Percentiles rank a stretch among this genome's conserved stretches.
phyloP scores from a whole-genome alignment of 2,329 filamentous ascomycete genomes.

The Penicillium sp. region DNA sequence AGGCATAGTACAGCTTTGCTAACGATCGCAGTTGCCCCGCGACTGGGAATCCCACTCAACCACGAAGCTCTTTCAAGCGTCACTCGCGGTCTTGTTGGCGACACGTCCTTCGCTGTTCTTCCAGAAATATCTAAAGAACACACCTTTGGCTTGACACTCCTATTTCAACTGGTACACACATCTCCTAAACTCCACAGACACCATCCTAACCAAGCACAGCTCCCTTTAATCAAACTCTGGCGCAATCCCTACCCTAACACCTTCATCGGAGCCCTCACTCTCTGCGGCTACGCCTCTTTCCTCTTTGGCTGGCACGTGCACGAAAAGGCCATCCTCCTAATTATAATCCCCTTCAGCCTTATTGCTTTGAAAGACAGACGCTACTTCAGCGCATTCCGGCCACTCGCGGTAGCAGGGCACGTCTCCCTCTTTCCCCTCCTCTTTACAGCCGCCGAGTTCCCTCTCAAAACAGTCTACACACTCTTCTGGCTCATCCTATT shows the following conservation, averaged over 20 bases:
- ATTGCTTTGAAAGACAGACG: slow-evolving; percentile 88
- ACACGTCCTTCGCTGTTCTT: slow-evolving; percentile 90
- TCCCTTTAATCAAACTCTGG: slow-evolving; percentile 84
- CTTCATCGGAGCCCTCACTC: slow-evolving; percentile 85
- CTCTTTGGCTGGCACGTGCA: slow-evolving; percentile 99
- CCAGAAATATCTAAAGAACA: slow-evolving; percentile 80
- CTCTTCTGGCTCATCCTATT: slow-evolving; percentile 89
- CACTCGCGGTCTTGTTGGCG: slow-evolving; percentile 89
- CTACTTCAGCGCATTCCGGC: slow-evolving; percentile 88
- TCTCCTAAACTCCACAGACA: not conserved
- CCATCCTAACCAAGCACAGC: slow-evolving; percentile 41
- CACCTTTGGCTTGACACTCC: slow-evolving; percentile 81
- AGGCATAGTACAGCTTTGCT: slow-evolving; percentile 31
- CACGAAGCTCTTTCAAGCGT: slow-evolving; percentile 80
- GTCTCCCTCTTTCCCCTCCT: slow-evolving; percentile 93
- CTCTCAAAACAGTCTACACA: slow-evolving; percentile 91
- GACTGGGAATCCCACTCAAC: slow-evolving; percentile 75
- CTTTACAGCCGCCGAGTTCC: slow-evolving; percentile 90
- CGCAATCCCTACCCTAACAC: slow-evolving; percentile 79
- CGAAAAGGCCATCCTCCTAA: slow-evolving; percentile 92
- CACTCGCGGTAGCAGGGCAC: slow-evolving; percentile 89
- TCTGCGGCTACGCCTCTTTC: slow-evolving; percentile 96
- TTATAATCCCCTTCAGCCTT: slow-evolving; percentile 93
- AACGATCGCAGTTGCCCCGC: slow-evolving; percentile 71
- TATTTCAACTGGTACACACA: slow-evolving; percentile 70